Evolutionary conservation across 129 eudicot species (phyloP).

Genomic region (Chrysanthemum seticuspe): DNA sequence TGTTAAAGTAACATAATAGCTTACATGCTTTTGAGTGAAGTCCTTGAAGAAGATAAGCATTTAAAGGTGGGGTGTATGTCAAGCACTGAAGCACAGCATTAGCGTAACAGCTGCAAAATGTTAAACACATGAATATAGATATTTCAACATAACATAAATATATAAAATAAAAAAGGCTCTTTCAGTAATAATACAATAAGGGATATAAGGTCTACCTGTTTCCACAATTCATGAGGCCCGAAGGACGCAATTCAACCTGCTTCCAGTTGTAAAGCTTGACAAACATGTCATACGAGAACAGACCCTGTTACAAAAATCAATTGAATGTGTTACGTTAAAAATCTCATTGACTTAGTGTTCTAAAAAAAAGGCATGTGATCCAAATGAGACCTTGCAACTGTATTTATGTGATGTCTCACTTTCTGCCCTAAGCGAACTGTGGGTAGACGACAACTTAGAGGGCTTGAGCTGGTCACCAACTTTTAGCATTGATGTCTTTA

Average conservation of each 20-base stretch:
- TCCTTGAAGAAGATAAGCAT: constrained; percentile 83
- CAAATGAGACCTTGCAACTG: constrained; percentile 44
- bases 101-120: constrained; percentile 87
- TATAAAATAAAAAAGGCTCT: background rate
- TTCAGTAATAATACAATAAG: too few species aligned
- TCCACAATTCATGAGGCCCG: constrained; percentile 85
- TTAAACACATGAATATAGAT: background rate
- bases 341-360: background rate
- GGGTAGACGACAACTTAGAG: constrained; percentile 45
- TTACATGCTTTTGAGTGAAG: constrained; percentile 82
- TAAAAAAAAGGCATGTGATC: constrained; percentile 7
- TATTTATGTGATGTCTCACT: constrained; percentile 43
- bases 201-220: constrained; percentile 56
- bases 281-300: constrained; percentile 71
- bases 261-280: constrained; percentile 81
- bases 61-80: constrained; percentile 84
- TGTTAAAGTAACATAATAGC: constrained; percentile 16
- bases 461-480: constrained; percentile 59
- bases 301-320: constrained; percentile 45
- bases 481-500: constrained; percentile 53
- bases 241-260: constrained; percentile 66
- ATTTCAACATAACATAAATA: background rate
- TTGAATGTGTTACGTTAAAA: background rate
- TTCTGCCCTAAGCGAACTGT: constrained; percentile 36
- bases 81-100: constrained; percentile 96